Conservation (phyloP, 1,284 basidiomycete genomes). For the Meripilus lineatus region DNA sequence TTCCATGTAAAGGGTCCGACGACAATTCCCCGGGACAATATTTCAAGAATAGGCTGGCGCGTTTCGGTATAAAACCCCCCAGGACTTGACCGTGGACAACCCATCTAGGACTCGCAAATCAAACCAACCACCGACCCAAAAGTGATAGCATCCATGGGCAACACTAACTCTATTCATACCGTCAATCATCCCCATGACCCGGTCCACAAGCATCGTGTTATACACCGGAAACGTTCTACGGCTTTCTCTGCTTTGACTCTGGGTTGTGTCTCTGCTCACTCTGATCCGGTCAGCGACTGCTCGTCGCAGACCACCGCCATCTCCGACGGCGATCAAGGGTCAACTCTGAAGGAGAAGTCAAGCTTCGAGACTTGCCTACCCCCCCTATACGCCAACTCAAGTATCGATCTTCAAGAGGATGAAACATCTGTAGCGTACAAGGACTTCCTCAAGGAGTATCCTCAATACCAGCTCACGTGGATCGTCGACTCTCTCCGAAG, state of each 20-base stretch:
- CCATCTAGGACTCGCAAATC: background rate
- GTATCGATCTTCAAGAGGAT: conserved; percentile 26
- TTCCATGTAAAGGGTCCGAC: background rate
- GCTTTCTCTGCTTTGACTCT: conserved; percentile 25
- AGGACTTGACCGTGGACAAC: background rate
- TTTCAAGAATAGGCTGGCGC: conserved; percentile 3
- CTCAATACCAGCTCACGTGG: conserved; percentile 35
- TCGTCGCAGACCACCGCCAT: conserved; percentile 15
- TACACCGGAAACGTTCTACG: conserved; percentile 22
- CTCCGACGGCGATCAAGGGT: conserved; percentile 19
- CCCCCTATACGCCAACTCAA: conserved; percentile 25
- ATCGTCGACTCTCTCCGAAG: conserved; percentile 62
- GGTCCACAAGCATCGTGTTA: background rate
- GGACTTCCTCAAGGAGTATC: conserved; percentile 33
- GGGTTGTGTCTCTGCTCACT: conserved; percentile 22
- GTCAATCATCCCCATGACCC: background rate
- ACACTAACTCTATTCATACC: background rate
- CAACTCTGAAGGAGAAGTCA: no score
- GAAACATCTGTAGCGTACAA: conserved; percentile 25
- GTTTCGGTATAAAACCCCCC: background rate
- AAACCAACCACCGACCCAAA: background rate
- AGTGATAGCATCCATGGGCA: conserved; percentile 5
- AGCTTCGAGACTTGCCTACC: conserved; percentile 24
- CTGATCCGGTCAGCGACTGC: conserved; percentile 15
- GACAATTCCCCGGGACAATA: background rate